Evolutionary conservation across 2,329 filamentous ascomycete genomes (phyloP).

Genomic region (Phaeophleospora eucalypticola): DNA sequence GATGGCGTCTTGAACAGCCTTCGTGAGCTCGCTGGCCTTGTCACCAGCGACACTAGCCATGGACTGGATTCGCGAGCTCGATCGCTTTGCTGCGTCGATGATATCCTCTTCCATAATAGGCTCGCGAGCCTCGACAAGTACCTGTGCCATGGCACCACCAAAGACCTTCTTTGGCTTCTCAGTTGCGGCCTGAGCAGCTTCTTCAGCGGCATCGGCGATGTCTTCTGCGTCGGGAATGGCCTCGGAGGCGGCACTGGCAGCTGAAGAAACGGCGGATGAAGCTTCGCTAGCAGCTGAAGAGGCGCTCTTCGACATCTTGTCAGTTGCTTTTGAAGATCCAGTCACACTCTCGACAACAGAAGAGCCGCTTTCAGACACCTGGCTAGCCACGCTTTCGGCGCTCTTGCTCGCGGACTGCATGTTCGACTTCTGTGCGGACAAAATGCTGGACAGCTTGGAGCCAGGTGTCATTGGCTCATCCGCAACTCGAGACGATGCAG

Average conservation of each 20-base stretch:
- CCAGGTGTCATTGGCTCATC: conserved; percentile 8
- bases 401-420: conserved; percentile 17
- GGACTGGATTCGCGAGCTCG: conserved; percentile 50
- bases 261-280: conserved; percentile 27
- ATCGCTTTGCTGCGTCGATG: conserved; percentile 41
- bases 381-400: conserved; percentile 14
- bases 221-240: conserved; percentile 14
- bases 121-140: conserved; percentile 44
- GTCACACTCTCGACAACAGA: conserved; percentile 12
- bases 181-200: conserved; percentile 12
- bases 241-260: conserved; percentile 16
- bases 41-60: conserved; percentile 52
- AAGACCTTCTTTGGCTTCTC: conserved; percentile 45
- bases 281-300: conserved; percentile 27
- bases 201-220: conserved; percentile 14
- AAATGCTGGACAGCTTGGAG: conserved; percentile 24
- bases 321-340: conserved; percentile 4
- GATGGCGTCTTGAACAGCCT: conserved; percentile 54
- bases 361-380: conserved; percentile 13
- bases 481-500: conserved; percentile 6
- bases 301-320: conserved; percentile 17
- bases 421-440: conserved; percentile 17
- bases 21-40: conserved; percentile 50
- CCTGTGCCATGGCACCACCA: conserved; percentile 52
- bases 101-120: conserved; percentile 47